A percentile compares a stretch with the other conserved stretches of the same genome.
Evolutionary conservation across 2,329 filamentous ascomycete genomes (phyloP).

Genomic region (Penicillium sp.): DNA sequence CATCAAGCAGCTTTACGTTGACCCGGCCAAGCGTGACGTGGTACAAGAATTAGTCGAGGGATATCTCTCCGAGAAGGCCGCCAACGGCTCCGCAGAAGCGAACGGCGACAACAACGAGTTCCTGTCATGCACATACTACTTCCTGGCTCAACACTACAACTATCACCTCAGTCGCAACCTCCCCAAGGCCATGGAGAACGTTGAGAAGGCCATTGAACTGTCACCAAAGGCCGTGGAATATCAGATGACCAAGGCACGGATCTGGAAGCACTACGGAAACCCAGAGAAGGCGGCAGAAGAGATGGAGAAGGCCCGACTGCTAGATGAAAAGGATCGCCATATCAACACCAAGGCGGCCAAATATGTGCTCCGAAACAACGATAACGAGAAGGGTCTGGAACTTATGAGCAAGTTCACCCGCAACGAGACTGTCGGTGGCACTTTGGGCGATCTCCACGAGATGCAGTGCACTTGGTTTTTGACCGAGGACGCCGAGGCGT

Average conservation of each 20-base stretch:
- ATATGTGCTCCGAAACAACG: slow-evolving; percentile 89
- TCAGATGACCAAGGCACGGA: slow-evolving; percentile 90
- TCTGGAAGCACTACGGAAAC: slow-evolving; percentile 87
- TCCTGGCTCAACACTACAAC: slow-evolving; percentile 95
- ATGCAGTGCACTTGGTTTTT: slow-evolving; percentile 99
- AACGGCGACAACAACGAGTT: slow-evolving; percentile 60
- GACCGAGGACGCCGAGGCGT: slow-evolving; percentile 90
- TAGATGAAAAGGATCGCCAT: slow-evolving; percentile 89
- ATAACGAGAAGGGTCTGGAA: slow-evolving; percentile 79
- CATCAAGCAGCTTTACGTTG: slow-evolving; percentile 85
- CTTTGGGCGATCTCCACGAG: slow-evolving; percentile 85
- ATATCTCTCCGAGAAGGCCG: slow-evolving; percentile 61
- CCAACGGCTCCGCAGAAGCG: slow-evolving; percentile 51
- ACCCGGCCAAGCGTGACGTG: slow-evolving; percentile 71
- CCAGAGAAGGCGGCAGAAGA: slow-evolving; percentile 73
- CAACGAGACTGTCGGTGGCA: slow-evolving; percentile 82
- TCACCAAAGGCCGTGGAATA: slow-evolving; percentile 83
- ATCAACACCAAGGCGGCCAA: slow-evolving; percentile 99
- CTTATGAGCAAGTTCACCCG: slow-evolving; percentile 94
- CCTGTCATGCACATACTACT: slow-evolving; percentile 79
- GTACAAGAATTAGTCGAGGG: slow-evolving; percentile 74
- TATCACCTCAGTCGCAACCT: slow-evolving; percentile 85
- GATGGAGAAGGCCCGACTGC: slow-evolving; percentile 81
- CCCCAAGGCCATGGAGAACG: slow-evolving; percentile 73
- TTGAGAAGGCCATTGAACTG: slow-evolving; percentile 78